Percentiles rank a stretch among this genome's conserved stretches.
phyloP scores from a whole-genome alignment of 1,139 yeast species.

The Maudiozyma humilis region DNA sequence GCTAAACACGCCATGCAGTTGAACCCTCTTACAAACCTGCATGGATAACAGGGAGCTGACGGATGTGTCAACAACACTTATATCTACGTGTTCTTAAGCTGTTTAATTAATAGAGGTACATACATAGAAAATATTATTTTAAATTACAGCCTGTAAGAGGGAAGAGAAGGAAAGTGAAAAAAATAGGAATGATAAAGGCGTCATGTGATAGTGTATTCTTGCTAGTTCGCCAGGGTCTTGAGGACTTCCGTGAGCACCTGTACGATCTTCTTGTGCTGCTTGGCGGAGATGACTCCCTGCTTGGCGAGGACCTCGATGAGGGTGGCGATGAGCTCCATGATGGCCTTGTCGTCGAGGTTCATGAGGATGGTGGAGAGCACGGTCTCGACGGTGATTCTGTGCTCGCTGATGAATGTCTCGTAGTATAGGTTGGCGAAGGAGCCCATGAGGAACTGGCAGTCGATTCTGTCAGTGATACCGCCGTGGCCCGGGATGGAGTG shows the following conservation, averaged over 20 bases:
- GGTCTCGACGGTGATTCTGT: constrained; percentile 62
- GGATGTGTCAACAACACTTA: no score
- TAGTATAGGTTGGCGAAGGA: constrained; percentile 86
- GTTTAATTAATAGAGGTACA: no score
- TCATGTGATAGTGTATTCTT: background rate
- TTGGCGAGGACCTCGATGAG: constrained; percentile 57
- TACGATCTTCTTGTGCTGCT: constrained; percentile 28
- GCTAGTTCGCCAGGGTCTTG: constrained; percentile 5
- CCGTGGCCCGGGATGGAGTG: constrained; percentile 97
- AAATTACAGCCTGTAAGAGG: background rate
- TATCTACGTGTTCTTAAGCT: no score
- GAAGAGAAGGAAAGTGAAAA: background rate
- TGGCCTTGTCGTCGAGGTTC: constrained; percentile 60
- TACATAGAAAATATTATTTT: no score
- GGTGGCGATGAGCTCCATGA: constrained; percentile 52
- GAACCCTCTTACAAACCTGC: no score
- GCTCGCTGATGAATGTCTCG: constrained; percentile 79
- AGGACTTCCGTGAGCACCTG: constrained; percentile 14
- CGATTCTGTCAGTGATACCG: constrained; percentile 95
- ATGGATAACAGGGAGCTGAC: no score
- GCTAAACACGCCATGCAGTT: no score
- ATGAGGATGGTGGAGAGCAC: constrained; percentile 69
- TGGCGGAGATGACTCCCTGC: constrained; percentile 40
- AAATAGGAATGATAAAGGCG: background rate
- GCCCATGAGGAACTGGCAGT: constrained; percentile 97